Percentiles rank a stretch among this genome's conserved stretches.
Evolutionary conservation across 2,329 filamentous ascomycete genomes (phyloP).

Genomic region (Sporothrix sp.): DNA sequence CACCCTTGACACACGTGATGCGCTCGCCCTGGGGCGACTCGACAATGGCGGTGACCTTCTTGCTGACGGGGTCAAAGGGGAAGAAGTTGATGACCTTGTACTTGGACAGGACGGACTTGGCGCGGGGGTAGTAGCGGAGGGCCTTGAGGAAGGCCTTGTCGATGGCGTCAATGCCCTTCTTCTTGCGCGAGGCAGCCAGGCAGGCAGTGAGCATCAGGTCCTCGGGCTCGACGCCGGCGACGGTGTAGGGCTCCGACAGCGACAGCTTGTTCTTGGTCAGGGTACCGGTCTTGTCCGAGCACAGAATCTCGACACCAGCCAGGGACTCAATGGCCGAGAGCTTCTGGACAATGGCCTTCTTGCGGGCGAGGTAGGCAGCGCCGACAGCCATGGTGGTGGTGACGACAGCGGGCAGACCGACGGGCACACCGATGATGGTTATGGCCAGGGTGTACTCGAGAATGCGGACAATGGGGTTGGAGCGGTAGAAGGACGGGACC

Average conservation of each 20-base stretch:
- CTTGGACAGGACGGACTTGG: constrained; percentile 70
- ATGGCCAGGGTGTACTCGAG: constrained; percentile 80
- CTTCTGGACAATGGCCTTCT: constrained; percentile 89
- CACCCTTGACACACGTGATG: constrained; percentile 85
- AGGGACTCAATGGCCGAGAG: constrained; percentile 85
- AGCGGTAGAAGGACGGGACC: constrained; percentile 81
- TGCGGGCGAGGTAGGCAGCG: constrained; percentile 82
- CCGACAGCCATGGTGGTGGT: constrained; percentile 94
- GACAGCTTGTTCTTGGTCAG: constrained; percentile 92
- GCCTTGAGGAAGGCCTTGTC: constrained; percentile 92
- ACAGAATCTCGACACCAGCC: constrained; percentile 86
- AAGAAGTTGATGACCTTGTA: constrained; percentile 79
- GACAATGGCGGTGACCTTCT: constrained; percentile 80
- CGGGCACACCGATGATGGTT: constrained; percentile 84
- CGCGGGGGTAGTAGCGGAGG: constrained; percentile 69
- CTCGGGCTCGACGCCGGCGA: constrained; percentile 71
- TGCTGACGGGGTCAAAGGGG: constrained; percentile 87
- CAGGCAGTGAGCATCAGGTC: constrained; percentile 90
- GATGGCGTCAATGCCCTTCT: constrained; percentile 91
- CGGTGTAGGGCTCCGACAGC: constrained; percentile 73
- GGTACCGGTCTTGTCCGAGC: constrained; percentile 90
- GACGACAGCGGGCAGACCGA: constrained; percentile 86
- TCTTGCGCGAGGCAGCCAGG: constrained; percentile 82
- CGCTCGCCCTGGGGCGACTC: constrained; percentile 74
- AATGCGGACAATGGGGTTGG: constrained; percentile 67